Conservation (phyloP, 768 basidiomycete species). For the Suillus paluster region DNA sequence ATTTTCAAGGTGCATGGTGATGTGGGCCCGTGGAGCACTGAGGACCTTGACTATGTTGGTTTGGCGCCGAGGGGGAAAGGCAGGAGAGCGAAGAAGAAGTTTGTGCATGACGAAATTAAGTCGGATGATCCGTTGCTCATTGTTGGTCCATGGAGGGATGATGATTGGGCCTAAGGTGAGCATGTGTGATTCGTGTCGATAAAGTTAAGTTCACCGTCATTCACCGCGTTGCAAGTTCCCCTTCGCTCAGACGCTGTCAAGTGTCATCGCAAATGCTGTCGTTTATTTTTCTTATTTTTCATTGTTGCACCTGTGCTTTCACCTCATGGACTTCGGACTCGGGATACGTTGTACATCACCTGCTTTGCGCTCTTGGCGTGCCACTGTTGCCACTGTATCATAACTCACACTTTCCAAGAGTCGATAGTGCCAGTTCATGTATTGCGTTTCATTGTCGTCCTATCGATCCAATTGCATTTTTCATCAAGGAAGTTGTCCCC, state of each 20-base stretch:
- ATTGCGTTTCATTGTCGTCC: neutral
- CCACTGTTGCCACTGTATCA: neutral
- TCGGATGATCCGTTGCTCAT: slow-evolving; percentile 37
- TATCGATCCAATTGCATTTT: neutral
- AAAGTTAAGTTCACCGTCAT: neutral
- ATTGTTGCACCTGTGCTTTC: neutral
- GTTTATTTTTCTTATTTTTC: neutral
- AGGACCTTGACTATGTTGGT: slow-evolving; percentile 29
- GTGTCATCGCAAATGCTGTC: neutral
- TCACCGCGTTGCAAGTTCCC: neutral
- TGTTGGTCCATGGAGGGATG: slow-evolving; percentile 14
- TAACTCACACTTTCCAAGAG: neutral
- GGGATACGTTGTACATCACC: neutral
- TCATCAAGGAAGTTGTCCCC: neutral
- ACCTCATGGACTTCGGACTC: neutral
- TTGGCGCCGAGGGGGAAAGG: neutral
- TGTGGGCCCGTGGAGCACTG: slow-evolving; percentile 15
- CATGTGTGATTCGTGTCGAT: neutral
- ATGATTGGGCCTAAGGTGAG: slow-evolving; percentile 16
- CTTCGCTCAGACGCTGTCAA: neutral
- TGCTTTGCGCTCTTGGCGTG: neutral
- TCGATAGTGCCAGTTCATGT: neutral
- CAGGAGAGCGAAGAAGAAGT: neutral
- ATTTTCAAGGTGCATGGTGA: slow-evolving; percentile 16
- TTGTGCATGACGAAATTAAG: slow-evolving; percentile 3